These are phyloP conservation scores for Panicum virgatum DNA, from an alignment of 202 grass and related monocot genomes.

Conservation along the genomic window DNA sequence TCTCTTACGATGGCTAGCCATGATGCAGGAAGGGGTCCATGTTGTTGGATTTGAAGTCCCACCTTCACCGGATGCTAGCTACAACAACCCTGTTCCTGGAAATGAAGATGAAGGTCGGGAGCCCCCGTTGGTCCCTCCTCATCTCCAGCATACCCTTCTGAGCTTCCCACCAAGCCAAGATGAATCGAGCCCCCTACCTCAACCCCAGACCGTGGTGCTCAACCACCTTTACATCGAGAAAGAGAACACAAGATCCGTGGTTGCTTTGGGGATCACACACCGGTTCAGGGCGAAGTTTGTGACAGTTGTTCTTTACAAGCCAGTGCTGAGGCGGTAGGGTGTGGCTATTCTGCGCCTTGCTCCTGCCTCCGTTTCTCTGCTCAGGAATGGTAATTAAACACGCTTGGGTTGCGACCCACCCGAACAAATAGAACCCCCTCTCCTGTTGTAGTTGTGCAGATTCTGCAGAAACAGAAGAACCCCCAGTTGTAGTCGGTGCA, in stretches of 20 bases:
- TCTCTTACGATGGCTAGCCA: slow-evolving; percentile 18
- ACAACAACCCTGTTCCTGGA: slow-evolving; percentile 75
- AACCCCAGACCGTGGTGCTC: slow-evolving; percentile 85
- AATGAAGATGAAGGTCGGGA: slow-evolving; percentile 90
- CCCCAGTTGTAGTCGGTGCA: slow-evolving; percentile 19
- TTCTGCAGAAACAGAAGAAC: slow-evolving; percentile 32
- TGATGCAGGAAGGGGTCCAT: slow-evolving; percentile 71
- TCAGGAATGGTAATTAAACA: slow-evolving; percentile 6
- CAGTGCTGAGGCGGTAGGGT: slow-evolving; percentile 83
- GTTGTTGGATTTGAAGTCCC: slow-evolving; percentile 97
- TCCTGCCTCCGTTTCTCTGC: slow-evolving; percentile 25
- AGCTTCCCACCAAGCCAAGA: slow-evolving; percentile 83
- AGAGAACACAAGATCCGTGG: slow-evolving; percentile 78
- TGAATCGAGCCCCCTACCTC: slow-evolving; percentile 62
- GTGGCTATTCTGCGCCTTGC: slow-evolving; percentile 29
- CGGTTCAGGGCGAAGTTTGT: slow-evolving; percentile 88
- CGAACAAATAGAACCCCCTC: slow-evolving; percentile 26
- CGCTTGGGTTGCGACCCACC: not conserved
- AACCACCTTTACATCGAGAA: slow-evolving; percentile 99
- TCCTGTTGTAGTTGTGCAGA: slow-evolving; percentile 29
- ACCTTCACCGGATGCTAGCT: slow-evolving; percentile 83
- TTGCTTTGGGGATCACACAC: slow-evolving; percentile 86
- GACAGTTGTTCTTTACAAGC: slow-evolving; percentile 95
- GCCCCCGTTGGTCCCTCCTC: slow-evolving; percentile 74
- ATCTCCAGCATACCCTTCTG: slow-evolving; percentile 79